These are phyloP conservation scores for Ulvella scutata DNA, from an alignment of 139 green algal genomes.

Conservation along the genomic window DNA sequence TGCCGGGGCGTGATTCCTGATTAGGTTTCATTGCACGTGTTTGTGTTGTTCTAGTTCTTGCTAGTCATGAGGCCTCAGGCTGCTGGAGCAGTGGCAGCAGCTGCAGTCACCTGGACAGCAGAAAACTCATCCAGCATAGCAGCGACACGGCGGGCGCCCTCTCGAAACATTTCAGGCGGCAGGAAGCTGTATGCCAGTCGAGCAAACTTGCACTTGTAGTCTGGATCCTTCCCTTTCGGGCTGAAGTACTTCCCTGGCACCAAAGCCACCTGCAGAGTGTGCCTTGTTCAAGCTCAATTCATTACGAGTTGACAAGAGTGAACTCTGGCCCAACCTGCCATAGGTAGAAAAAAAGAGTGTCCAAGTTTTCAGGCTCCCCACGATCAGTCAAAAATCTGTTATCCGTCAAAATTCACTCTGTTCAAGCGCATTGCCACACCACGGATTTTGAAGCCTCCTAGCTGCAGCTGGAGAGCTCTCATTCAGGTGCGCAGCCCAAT, in stretches of 20 bases:
- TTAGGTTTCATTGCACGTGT: too few relatives aligned
- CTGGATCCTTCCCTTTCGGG: not conserved
- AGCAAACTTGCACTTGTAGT: not conserved
- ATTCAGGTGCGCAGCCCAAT: not conserved
- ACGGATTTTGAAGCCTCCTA: not conserved
- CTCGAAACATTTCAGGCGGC: not conserved
- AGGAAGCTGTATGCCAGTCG: not conserved
- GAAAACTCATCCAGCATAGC: not conserved
- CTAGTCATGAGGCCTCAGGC: too few relatives aligned
- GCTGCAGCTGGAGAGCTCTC: not conserved
- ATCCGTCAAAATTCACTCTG: too few relatives aligned
- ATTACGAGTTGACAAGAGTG: too few relatives aligned
- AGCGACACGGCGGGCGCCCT: not conserved
- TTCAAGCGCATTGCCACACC: too few relatives aligned
- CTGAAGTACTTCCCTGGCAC: not conserved
- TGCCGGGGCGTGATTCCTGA: too few relatives aligned
- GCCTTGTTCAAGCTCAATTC: not conserved
- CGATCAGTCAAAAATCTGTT: too few relatives aligned
- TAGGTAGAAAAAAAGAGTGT: not conserved
- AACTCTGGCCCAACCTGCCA: not conserved
- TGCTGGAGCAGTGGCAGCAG: too few relatives aligned
- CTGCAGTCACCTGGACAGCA: too few relatives aligned
- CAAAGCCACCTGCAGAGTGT: not conserved
- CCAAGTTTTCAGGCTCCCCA: not conserved
- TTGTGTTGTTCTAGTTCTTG: too few relatives aligned